Conservation (phyloP, 2,329 filamentous ascomycete genomes). For the Paraphaeosphaeria minitans region DNA sequence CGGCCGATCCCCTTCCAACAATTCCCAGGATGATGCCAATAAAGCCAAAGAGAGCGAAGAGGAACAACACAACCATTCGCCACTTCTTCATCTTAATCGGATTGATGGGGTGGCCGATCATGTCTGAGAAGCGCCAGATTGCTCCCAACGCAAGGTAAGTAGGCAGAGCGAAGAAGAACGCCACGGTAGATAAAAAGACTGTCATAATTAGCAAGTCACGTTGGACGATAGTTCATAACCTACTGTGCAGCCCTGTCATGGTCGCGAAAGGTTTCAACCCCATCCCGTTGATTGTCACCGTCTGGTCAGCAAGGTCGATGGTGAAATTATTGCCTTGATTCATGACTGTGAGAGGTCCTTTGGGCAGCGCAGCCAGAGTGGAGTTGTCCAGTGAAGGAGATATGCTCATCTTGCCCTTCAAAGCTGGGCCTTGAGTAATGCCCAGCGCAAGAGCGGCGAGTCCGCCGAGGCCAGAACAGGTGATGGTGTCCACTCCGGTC, state of each 20-base stretch:
- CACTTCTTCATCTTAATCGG: conserved; percentile 33
- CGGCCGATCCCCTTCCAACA: conserved; percentile 30
- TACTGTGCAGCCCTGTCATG: conserved; percentile 33
- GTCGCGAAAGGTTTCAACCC: conserved; percentile 22
- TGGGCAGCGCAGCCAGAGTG: conserved; percentile 24
- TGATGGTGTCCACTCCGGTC: conserved; percentile 23
- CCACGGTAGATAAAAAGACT: conserved; percentile 29
- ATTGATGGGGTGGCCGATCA: conserved; percentile 30
- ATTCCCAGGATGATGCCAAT: conserved; percentile 31
- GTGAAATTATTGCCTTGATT: conserved; percentile 33
- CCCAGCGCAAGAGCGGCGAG: conserved; percentile 27
- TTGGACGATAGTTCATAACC: neutral
- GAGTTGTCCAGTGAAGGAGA: conserved; percentile 23
- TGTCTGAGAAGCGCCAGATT: conserved; percentile 29
- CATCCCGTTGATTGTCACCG: conserved; percentile 31
- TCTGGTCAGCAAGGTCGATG: conserved; percentile 23
- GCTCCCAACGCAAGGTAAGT: conserved; percentile 33
- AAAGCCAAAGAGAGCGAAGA: conserved; percentile 24
- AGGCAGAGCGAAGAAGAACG: conserved; percentile 34
- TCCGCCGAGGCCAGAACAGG: conserved; percentile 36
- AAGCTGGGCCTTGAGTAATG: conserved; percentile 19
- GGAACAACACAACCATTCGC: conserved; percentile 26
- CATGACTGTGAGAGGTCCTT: conserved; percentile 28
- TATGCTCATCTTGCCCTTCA: conserved; percentile 11
- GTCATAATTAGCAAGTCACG: neutral